A percentile compares a stretch with the other conserved stretches of the same genome.
Evolutionary conservation across 2,329 filamentous ascomycete genomes (phyloP).

Genomic region (Scedosporium dehoogii): DNA sequence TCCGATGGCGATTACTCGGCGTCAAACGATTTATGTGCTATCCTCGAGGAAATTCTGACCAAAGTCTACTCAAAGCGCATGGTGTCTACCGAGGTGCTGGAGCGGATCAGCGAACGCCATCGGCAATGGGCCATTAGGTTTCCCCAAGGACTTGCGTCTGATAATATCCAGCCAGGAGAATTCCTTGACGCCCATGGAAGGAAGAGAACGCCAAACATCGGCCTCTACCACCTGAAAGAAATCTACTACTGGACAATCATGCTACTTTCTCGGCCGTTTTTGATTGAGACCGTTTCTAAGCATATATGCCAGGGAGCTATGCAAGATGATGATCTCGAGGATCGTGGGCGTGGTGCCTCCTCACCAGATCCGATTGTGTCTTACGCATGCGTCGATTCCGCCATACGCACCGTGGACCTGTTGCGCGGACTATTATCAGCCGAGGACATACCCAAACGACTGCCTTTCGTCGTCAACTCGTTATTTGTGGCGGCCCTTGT

Average conservation of each 20-base stretch:
- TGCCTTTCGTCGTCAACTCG: slow-evolving; percentile 35
- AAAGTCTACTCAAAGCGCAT: slow-evolving; percentile 23
- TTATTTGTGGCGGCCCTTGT: slow-evolving; percentile 34
- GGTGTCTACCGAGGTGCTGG: slow-evolving; percentile 16
- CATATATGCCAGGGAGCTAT: background rate
- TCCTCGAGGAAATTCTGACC: slow-evolving; percentile 25
- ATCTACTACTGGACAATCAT: slow-evolving; percentile 29
- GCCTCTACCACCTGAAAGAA: slow-evolving; percentile 22
- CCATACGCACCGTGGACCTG: slow-evolving; percentile 25
- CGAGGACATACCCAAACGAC: slow-evolving; percentile 25
- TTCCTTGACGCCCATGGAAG: slow-evolving; percentile 10
- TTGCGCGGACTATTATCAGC: slow-evolving; percentile 23
- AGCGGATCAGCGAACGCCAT: slow-evolving; percentile 18
- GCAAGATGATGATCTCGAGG: background rate
- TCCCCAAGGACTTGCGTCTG: slow-evolving; percentile 10
- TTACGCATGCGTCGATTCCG: slow-evolving; percentile 24
- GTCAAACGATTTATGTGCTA: slow-evolving; percentile 22
- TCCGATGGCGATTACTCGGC: slow-evolving; percentile 15
- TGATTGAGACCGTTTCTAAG: slow-evolving; percentile 18
- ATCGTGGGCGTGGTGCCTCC: background rate
- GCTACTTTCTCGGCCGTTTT: slow-evolving; percentile 24
- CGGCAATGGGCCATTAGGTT: slow-evolving; percentile 16
- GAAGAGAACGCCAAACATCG: slow-evolving; percentile 15
- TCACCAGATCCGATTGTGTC: slow-evolving; percentile 17
- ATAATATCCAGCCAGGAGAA: slow-evolving; percentile 11